Conservation (phyloP, 2,329 filamentous ascomycete species). For the Cordyceps cateniannulata region DNA sequence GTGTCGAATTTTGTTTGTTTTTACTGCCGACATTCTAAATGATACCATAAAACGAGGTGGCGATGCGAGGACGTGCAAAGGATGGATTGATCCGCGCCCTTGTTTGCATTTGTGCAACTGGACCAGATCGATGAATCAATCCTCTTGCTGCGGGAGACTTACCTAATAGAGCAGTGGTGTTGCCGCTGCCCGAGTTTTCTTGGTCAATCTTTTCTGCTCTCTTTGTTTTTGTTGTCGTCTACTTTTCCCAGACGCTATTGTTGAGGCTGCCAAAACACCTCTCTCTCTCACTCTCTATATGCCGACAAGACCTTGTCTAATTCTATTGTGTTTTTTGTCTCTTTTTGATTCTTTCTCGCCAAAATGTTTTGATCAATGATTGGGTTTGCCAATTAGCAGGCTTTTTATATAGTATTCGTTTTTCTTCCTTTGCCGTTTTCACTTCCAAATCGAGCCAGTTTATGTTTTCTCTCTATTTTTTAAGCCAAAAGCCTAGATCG, state of each 20-base stretch:
- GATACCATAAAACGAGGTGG: slow-evolving; percentile 20
- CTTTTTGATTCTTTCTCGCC: slow-evolving; percentile 4
- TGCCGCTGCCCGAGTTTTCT: background rate
- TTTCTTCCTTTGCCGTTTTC: slow-evolving; percentile 12
- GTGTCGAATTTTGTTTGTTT: slow-evolving; percentile 6
- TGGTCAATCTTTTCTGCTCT: background rate
- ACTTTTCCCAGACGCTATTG: background rate
- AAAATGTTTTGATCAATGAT: slow-evolving; percentile 13
- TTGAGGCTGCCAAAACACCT: background rate
- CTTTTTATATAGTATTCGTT: slow-evolving; percentile 14
- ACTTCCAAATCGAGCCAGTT: slow-evolving; percentile 1
- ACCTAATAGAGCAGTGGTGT: background rate
- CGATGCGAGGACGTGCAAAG: background rate
- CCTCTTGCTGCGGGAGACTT: background rate
- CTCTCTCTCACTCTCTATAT: background rate
- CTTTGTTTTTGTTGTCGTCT: background rate
- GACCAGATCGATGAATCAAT: background rate
- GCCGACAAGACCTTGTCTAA: slow-evolving; percentile 1
- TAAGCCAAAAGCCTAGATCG: background rate
- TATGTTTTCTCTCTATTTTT: background rate
- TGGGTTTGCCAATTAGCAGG: background rate
- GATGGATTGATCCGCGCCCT: background rate
- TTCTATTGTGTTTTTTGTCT: background rate
- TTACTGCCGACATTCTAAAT: slow-evolving; percentile 17
- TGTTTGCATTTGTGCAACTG: background rate